phyloP scores from a whole-genome alignment of 2,329 filamentous ascomycete genomes.

The Zasmidium citrigriseum region DNA sequence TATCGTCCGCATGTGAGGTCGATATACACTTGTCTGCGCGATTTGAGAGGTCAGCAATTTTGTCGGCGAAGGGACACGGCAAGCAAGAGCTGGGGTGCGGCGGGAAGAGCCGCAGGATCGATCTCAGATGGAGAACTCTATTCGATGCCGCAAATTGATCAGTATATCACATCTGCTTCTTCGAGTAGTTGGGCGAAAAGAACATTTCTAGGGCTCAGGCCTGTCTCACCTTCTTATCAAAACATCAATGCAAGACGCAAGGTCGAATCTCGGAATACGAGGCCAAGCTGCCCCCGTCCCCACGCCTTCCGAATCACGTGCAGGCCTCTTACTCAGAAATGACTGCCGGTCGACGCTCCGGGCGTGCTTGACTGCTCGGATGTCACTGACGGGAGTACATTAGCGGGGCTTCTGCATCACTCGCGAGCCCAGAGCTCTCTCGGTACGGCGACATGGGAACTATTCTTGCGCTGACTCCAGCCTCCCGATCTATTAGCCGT shows the following conservation, averaged over 20 bases:
- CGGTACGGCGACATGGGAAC: slow-evolving; percentile 22
- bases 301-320: background rate
- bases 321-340: too few species aligned
- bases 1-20: background rate
- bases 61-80: background rate
- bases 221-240: too few species aligned
- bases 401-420: slow-evolving; percentile 11
- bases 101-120: too few species aligned
- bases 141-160: too few species aligned
- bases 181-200: too few species aligned
- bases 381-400: background rate
- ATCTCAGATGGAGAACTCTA: too few species aligned
- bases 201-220: too few species aligned
- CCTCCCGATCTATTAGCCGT: slow-evolving; percentile 21
- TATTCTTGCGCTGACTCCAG: slow-evolving; percentile 11
- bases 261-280: background rate
- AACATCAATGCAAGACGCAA: too few species aligned
- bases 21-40: background rate
- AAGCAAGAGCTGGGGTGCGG: background rate
- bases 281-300: too few species aligned
- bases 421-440: background rate
- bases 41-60: background rate
- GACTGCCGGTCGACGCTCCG: background rate
- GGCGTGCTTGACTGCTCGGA: background rate
- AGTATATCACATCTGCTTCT: too few species aligned